Conservation (phyloP, 2,329 filamentous ascomycete genomes). For the Stromatinia cepivora region DNA sequence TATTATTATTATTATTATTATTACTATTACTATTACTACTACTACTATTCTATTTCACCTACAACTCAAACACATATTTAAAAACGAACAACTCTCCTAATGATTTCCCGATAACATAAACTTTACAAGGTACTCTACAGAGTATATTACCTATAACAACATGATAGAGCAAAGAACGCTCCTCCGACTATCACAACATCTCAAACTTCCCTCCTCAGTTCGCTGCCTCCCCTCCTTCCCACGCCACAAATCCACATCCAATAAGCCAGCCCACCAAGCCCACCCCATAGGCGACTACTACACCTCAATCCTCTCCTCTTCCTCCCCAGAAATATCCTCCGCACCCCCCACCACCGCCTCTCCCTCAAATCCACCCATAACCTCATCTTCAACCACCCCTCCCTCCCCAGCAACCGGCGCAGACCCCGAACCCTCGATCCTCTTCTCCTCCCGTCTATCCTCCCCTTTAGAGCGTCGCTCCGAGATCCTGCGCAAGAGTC, state of each 20-base stretch:
- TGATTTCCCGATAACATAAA: conserved; percentile 33
- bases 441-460: conserved; percentile 79
- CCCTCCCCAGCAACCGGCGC: conserved; percentile 1
- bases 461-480: conserved; percentile 69
- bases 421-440: conserved; percentile 57
- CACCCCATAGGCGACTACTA: conserved; percentile 60
- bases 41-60: no score
- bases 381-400: conserved; percentile 22
- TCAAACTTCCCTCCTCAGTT: conserved; percentile 26
- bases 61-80: neutral
- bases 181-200: conserved; percentile 31
- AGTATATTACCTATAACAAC: neutral
- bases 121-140: neutral
- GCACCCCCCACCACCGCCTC: conserved; percentile 32
- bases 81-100: conserved; percentile 14
- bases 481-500: conserved; percentile 58
- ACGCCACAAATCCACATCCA: conserved; percentile 22
- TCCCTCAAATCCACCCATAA: conserved; percentile 30
- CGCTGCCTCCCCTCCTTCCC: conserved; percentile 24
- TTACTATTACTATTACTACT: no score
- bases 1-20: no score
- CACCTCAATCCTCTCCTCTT: conserved; percentile 54
- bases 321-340: conserved; percentile 37
- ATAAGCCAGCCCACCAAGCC: conserved; percentile 34
- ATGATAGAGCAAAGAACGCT: conserved; percentile 37